Conservation (phyloP, 23 red algal genomes). For the Gracilaria caudata region DNA sequence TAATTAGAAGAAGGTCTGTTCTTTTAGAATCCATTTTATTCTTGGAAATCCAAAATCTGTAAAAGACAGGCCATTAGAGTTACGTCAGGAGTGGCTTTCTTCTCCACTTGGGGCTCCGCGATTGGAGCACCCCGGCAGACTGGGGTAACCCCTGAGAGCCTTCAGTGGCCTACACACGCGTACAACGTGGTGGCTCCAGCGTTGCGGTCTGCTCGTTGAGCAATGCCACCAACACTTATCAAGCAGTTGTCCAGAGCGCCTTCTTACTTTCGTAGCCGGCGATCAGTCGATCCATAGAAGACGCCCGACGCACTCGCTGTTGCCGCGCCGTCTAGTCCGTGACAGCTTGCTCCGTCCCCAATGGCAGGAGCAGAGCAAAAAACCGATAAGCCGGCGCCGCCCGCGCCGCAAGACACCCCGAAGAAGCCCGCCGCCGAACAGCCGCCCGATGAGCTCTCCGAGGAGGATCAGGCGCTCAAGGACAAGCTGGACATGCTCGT, state of each 20-base stretch:
- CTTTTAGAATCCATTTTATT: too few relatives aligned
- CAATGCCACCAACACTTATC: not conserved
- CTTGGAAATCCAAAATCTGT: too few relatives aligned
- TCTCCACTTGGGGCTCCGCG: too few relatives aligned
- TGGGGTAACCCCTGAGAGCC: too few relatives aligned
- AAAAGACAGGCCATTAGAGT: too few relatives aligned
- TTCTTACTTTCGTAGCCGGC: too few relatives aligned
- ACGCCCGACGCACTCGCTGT: not conserved
- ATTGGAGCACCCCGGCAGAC: too few relatives aligned
- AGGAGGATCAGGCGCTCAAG: constrained; percentile 90
- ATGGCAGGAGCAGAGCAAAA: constrained; percentile 22
- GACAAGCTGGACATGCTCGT: constrained; percentile 94
- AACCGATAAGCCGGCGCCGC: constrained; percentile 1
- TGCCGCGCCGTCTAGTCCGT: not conserved
- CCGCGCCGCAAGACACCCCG: constrained; percentile 12
- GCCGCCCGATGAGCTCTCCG: constrained; percentile 80
- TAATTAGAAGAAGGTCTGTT: too few relatives aligned
- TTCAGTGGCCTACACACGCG: too few relatives aligned
- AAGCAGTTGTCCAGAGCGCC: too few relatives aligned
- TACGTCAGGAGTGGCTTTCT: too few relatives aligned
- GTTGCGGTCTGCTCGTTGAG: not conserved
- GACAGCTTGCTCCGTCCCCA: not conserved
- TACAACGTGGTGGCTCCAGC: not conserved
- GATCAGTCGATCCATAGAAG: not conserved
- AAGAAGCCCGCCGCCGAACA: constrained; percentile 33